Evolutionary conservation across 805 yeast genomes (phyloP).

Genomic region (Candida bentonensis): DNA sequence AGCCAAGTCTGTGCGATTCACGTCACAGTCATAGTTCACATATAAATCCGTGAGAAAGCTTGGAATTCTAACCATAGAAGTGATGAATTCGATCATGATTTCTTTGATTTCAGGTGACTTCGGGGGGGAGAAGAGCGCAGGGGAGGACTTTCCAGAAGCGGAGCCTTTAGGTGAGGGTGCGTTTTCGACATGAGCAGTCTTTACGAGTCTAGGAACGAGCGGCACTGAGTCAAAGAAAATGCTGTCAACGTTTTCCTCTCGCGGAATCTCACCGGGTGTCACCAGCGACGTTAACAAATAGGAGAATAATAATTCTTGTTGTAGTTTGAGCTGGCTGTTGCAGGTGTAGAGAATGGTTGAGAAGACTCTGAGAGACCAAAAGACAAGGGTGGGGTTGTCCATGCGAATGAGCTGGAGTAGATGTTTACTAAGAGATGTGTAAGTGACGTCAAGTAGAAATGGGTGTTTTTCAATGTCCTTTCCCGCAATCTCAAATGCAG

Average conservation of each 20-base stretch:
- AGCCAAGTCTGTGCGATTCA: constrained; percentile 70
- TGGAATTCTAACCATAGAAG: constrained; percentile 50
- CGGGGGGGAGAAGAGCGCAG: constrained; percentile 9
- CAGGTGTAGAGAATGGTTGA: constrained; percentile 56
- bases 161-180: constrained; percentile 9
- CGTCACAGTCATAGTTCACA: constrained; percentile 79
- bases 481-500: constrained; percentile 75
- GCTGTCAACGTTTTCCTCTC: constrained; percentile 24
- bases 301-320: constrained; percentile 46
- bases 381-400: constrained; percentile 60
- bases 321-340: constrained; percentile 55
- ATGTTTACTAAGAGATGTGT: constrained; percentile 78
- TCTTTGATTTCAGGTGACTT: constrained; percentile 40
- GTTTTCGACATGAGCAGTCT: constrained; percentile 32
- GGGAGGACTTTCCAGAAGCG: constrained; percentile 4
- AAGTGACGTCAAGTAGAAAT: constrained; percentile 48
- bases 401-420: constrained; percentile 64
- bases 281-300: constrained; percentile 25
- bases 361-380: constrained; percentile 62
- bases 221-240: constrained; percentile 28
- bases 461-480: constrained; percentile 45
- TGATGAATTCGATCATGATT: constrained; percentile 67
- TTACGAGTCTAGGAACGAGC: constrained; percentile 36
- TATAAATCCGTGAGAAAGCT: constrained; percentile 62
- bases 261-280: constrained; percentile 23